A percentile compares a stretch with the other conserved stretches of the same genome.
These are phyloP conservation scores for Wallacemonas rigidus DNA, from an alignment of 208 protist genomes.

Conservation along the genomic window DNA sequence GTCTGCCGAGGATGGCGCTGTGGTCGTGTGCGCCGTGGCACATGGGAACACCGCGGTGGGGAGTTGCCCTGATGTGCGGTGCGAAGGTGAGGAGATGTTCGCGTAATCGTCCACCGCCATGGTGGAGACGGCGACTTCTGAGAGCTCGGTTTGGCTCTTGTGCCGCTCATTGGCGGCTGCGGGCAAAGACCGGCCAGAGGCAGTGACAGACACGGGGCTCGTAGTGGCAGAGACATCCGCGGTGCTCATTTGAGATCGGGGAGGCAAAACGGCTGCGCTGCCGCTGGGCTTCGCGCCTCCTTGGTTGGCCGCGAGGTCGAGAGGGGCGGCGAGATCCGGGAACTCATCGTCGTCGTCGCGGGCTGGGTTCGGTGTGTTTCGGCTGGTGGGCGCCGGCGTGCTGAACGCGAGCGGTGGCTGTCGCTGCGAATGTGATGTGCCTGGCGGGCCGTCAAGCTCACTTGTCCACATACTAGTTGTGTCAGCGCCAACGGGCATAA, in stretches of 20 bases:
- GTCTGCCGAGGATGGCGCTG: too few relatives aligned
- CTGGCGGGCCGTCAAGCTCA: not conserved
- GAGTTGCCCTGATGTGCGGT: not conserved
- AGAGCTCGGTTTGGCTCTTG: not conserved
- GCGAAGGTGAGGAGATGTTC: slow-evolving; percentile 12
- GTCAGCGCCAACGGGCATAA: not conserved
- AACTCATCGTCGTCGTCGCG: slow-evolving; percentile 24
- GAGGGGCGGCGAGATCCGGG: slow-evolving; percentile 9
- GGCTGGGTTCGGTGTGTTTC: not conserved
- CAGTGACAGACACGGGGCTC: not conserved
- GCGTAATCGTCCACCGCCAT: not conserved
- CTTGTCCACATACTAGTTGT: not conserved
- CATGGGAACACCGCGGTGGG: too few relatives aligned
- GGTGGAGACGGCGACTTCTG: slow-evolving; percentile 1
- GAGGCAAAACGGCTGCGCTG: too few relatives aligned
- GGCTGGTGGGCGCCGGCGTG: not conserved
- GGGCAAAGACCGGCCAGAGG: not conserved
- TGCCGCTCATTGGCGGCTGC: not conserved
- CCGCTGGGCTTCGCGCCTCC: too few relatives aligned
- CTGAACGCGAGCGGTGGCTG: not conserved
- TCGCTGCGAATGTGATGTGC: not conserved
- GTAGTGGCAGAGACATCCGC: slow-evolving; percentile 11
- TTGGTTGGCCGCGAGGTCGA: not conserved
- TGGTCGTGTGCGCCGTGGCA: too few relatives aligned
- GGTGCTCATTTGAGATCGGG: too few relatives aligned